Conservation (phyloP, 176 grass and related monocot species). For the Lolium multiflorum region DNA sequence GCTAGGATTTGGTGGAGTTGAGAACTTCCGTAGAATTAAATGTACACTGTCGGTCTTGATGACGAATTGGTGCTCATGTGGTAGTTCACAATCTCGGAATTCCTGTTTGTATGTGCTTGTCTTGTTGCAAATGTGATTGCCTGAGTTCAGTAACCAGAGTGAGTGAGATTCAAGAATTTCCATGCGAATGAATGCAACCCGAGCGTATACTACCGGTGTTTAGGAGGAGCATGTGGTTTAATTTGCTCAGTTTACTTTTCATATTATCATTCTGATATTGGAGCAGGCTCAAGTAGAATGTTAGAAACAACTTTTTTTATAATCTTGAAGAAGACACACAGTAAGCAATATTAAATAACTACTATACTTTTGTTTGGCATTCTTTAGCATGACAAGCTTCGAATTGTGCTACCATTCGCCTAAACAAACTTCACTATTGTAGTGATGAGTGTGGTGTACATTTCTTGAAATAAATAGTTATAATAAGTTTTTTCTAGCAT, state of each 20-base stretch:
- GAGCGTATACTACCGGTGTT: not conserved
- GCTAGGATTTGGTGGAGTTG: conserved; percentile 25
- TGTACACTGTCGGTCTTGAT: not conserved
- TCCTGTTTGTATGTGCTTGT: not conserved
- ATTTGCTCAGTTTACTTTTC: not conserved
- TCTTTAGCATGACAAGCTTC: no score
- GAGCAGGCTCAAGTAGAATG: no score
- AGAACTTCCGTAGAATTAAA: not conserved
- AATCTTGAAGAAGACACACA: no score
- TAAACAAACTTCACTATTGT: no score
- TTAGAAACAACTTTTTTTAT: no score
- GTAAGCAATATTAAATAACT: no score
- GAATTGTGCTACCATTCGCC: no score
- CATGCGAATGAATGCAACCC: conserved; percentile 11
- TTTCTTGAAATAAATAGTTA: no score
- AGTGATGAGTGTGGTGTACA: no score
- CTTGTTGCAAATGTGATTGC: conserved; percentile 4
- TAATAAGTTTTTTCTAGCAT: no score
- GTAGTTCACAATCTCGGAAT: not conserved
- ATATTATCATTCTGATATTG: not conserved
- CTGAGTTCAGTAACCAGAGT: not conserved
- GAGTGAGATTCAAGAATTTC: not conserved
- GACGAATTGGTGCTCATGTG: not conserved
- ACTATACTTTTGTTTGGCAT: no score
- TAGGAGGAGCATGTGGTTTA: not conserved